These are phyloP conservation scores for Talaromyces sp. DNA, from an alignment of 2,329 filamentous ascomycete genomes.

Conservation along the genomic window DNA sequence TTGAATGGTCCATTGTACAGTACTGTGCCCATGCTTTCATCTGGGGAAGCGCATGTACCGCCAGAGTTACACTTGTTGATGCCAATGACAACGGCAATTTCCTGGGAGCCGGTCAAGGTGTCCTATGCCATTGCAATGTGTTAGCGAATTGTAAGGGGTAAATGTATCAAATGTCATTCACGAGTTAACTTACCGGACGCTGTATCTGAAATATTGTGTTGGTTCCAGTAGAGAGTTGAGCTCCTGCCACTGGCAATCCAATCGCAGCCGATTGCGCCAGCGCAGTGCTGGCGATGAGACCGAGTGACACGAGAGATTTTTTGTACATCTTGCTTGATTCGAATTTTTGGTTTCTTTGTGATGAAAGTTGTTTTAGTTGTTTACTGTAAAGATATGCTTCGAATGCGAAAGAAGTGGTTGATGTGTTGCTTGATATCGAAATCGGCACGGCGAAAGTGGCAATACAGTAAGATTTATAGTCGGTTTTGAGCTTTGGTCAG, in stretches of 20 bases:
- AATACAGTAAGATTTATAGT: background rate
- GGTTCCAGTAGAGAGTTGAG: slow-evolving; percentile 19
- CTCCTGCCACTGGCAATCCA: slow-evolving; percentile 20
- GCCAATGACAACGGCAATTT: slow-evolving; percentile 29
- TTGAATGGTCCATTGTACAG: slow-evolving; percentile 27
- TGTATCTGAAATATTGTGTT: slow-evolving; percentile 26
- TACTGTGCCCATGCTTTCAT: slow-evolving; percentile 22
- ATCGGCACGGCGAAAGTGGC: background rate
- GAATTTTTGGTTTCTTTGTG: background rate
- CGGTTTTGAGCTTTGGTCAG: too few relatives aligned
- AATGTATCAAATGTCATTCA: too few relatives aligned
- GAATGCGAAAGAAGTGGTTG: background rate
- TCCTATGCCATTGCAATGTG: slow-evolving; percentile 17
- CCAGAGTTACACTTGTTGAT: slow-evolving; percentile 22
- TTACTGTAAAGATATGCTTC: background rate
- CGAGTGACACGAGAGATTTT: slow-evolving; percentile 19
- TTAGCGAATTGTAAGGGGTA: background rate
- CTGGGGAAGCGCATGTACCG: slow-evolving; percentile 17
- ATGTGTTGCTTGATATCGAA: background rate
- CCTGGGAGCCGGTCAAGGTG: slow-evolving; percentile 23
- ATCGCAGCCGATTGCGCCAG: slow-evolving; percentile 26
- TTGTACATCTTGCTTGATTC: slow-evolving; percentile 22
- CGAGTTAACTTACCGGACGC: slow-evolving; percentile 22
- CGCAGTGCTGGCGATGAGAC: slow-evolving; percentile 20
- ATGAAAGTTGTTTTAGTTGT: background rate